Evolutionary conservation across 805 yeast species (phyloP).

Genomic region (Pichia nakasei): DNA sequence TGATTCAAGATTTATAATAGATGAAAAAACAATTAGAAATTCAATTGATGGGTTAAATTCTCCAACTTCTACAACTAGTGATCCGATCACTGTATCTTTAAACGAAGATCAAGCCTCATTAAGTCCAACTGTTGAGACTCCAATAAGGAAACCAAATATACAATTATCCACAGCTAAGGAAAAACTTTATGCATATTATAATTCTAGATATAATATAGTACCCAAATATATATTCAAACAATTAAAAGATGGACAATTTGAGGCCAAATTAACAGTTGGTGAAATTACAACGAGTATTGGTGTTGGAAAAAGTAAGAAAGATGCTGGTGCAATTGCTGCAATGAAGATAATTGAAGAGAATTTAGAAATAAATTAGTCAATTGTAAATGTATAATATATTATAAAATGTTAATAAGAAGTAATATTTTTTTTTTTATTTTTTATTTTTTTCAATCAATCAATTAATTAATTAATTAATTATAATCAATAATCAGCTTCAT

Average conservation of each 20-base stretch:
- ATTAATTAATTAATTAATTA: not conserved
- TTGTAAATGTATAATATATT: no score
- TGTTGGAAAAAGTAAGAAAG: constrained; percentile 6
- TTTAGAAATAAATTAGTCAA: not conserved
- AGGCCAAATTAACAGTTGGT: constrained; percentile 2
- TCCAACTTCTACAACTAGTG: not conserved
- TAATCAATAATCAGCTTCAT: constrained; percentile 41
- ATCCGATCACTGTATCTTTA: not conserved
- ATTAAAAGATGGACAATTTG: constrained; percentile 1
- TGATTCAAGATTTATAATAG: constrained; percentile 1
- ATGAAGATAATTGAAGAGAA: constrained; percentile 3
- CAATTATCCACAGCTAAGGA: constrained; percentile 6
- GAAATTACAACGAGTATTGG: constrained; percentile 3
- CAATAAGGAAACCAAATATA: not conserved
- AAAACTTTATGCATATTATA: constrained; percentile 7
- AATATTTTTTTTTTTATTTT: not conserved
- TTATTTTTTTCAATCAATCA: not conserved
- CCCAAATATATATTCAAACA: constrained; percentile 5
- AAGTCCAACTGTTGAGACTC: not conserved
- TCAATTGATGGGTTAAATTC: no score
- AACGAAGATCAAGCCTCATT: not conserved
- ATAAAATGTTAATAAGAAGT: no score
- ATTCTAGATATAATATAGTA: constrained; percentile 4
- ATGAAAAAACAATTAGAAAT: no score
- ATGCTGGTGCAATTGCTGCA: constrained; percentile 10